Conservation (phyloP, 1,139 yeast species). For the Hansenula lynferdii region DNA sequence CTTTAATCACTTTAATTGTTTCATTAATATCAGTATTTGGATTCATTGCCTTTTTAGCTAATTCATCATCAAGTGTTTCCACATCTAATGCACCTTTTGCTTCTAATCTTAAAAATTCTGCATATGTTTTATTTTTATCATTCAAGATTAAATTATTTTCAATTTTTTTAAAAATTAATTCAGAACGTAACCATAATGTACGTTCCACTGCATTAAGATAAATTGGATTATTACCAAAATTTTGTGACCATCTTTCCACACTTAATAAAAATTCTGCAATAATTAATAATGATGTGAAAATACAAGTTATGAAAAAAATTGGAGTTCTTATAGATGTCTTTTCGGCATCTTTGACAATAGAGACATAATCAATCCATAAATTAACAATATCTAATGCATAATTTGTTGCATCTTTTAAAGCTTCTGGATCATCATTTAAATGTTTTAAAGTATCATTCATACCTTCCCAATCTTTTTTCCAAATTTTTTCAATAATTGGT, state of each 20-base stretch:
- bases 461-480: slow-evolving; percentile 59
- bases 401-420: slow-evolving; percentile 51
- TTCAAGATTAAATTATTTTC: slow-evolving; percentile 46
- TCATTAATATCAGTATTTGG: slow-evolving; percentile 36
- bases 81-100: slow-evolving; percentile 53
- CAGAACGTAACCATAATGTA: slow-evolving; percentile 32
- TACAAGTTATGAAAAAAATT: slow-evolving; percentile 64
- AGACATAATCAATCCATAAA: slow-evolving; percentile 66
- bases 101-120: slow-evolving; percentile 51
- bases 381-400: slow-evolving; percentile 56
- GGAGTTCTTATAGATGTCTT: slow-evolving; percentile 68
- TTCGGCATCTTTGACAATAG: slow-evolving; percentile 56
- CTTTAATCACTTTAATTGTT: slow-evolving; percentile 37
- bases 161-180: slow-evolving; percentile 44
- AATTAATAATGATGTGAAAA: slow-evolving; percentile 54
- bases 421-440: slow-evolving; percentile 45
- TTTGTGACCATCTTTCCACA: slow-evolving; percentile 46
- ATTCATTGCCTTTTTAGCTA: slow-evolving; percentile 36
- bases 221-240: slow-evolving; percentile 23
- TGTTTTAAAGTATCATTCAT: slow-evolving; percentile 51
- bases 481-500: slow-evolving; percentile 50
- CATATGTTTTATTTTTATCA: slow-evolving; percentile 42
- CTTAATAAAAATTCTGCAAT: slow-evolving; percentile 56
- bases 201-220: slow-evolving; percentile 30
- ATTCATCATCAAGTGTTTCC: slow-evolving; percentile 38